A percentile compares a stretch with the other conserved stretches of the same genome.
These are phyloP conservation scores for Daedalea quercina DNA, from an alignment of 768 basidiomycete species.

Conservation along the genomic window DNA sequence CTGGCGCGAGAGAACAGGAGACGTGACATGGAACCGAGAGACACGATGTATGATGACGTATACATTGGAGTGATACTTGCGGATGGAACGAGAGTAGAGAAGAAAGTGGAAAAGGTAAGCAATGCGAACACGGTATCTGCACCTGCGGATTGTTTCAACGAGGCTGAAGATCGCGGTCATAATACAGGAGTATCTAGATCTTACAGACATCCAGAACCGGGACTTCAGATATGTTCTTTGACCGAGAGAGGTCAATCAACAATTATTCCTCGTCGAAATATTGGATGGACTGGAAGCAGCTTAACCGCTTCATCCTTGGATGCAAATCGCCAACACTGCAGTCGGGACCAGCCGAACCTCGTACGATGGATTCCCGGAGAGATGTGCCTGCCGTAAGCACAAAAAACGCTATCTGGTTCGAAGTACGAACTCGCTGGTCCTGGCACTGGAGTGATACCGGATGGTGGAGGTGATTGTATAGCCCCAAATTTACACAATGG, in stretches of 20 bases:
- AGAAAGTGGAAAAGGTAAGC: slow-evolving; percentile 64
- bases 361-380: neutral
- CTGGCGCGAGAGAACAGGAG: slow-evolving; percentile 57
- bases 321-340: slow-evolving; percentile 10
- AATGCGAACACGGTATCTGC: neutral
- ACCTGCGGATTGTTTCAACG: no score
- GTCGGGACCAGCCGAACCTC: no score
- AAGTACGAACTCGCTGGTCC: slow-evolving; percentile 6
- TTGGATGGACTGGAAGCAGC: neutral
- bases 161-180: neutral
- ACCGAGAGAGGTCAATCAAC: neutral
- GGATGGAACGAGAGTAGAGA: slow-evolving; percentile 46
- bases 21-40: slow-evolving; percentile 49
- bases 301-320: neutral
- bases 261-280: neutral
- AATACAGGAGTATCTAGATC: slow-evolving; percentile 58
- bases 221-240: slow-evolving; percentile 60
- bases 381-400: slow-evolving; percentile 3
- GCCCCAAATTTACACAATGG: slow-evolving; percentile 6
- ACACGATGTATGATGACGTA: slow-evolving; percentile 52
- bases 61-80: slow-evolving; percentile 50
- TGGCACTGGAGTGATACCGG: slow-evolving; percentile 10
- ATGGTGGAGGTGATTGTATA: slow-evolving; percentile 5
- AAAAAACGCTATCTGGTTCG: slow-evolving; percentile 5
- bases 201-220: slow-evolving; percentile 67